Base-by-base conservation (phyloP, 2,329 filamentous ascomycete species). In the Ceratocystis lukuohia region DNA sequence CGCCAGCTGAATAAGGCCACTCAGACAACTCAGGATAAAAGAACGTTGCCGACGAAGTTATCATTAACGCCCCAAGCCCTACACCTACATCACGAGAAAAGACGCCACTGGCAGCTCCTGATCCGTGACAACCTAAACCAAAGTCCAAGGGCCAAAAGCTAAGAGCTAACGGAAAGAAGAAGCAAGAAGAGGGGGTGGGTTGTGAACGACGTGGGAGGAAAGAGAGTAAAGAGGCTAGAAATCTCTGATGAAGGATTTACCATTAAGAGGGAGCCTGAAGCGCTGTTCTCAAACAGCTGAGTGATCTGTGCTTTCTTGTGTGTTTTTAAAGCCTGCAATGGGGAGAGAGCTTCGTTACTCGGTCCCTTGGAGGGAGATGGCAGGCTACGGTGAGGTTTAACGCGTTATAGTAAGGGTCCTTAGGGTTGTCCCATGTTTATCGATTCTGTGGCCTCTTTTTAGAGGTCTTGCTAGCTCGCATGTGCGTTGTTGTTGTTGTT, bases 161-260 rank as follows among this genome's bases (percentile, higher is more conserved):
- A 41, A 12, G 48, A 50, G n/a, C n/a, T 50, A 15, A 28, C 48
- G 48, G 25, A 15, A 53, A 5, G 7, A 50, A 17, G 48, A 53
- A 7, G 8, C n/a, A 22, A 12, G 20, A 20, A 48, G 48, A 50
- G 25, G 25, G 50, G 20, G 50, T 56, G 25, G 8, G 7, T 8
- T 7, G 28, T 7, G 33, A 59, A 37, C 6, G 56, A 7, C 17
- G 50, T 28, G 56, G 5, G 22, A 37, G 56, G 6, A 20, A 33
- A 37, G 56, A 59, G 28, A 4, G n/a, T 22, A 28, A 8, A 59
- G 15, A 59, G 56, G 28, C 30, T 59, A 30, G 56, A 59, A 59
- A 59, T 33, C 56, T 59, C 56, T 59, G 56, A 59, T 59, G 30
- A 59, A 59, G 56, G 25, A 59, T 37, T 15, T 37, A 59, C 33